phyloP scores from a whole-genome alignment of 2,329 filamentous ascomycete genomes.

The Fusarium ramigenum region DNA sequence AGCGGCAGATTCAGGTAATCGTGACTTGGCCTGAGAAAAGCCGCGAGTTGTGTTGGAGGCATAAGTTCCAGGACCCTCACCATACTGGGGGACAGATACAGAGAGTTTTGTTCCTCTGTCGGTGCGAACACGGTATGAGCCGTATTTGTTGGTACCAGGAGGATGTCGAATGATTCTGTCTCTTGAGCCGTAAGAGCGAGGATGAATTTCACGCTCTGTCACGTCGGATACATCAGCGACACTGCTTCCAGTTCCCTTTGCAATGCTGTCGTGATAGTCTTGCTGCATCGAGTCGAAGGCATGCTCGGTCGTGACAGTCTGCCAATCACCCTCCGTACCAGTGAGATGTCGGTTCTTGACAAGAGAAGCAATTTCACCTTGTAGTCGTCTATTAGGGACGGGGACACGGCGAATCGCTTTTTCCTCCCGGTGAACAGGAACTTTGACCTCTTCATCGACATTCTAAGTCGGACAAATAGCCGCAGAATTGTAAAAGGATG shows the following conservation, averaged over 20 bases:
- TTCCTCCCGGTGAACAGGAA: conserved; percentile 43
- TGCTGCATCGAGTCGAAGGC: conserved; percentile 31
- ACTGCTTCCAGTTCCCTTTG: conserved; percentile 53
- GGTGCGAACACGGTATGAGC: conserved; percentile 33
- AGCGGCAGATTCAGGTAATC: conserved; percentile 38
- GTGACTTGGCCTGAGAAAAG: conserved; percentile 29
- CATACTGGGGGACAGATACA: conserved; percentile 38
- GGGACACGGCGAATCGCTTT: neutral
- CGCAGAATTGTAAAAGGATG: conserved; percentile 49
- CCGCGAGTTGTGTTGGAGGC: conserved; percentile 38
- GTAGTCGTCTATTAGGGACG: conserved; percentile 13
- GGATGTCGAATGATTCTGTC: conserved; percentile 45
- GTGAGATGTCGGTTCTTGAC: conserved; percentile 26
- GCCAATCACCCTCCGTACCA: conserved; percentile 47
- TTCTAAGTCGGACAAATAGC: conserved; percentile 53
- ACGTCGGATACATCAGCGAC: conserved; percentile 57
- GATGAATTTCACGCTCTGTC: conserved; percentile 25
- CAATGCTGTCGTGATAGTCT: conserved; percentile 37
- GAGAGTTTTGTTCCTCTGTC: conserved; percentile 34
- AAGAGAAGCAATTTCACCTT: conserved; percentile 31
- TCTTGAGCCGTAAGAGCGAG: conserved; percentile 34
- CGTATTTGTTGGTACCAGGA: neutral
- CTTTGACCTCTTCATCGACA: conserved; percentile 52
- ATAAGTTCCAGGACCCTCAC: conserved; percentile 11
- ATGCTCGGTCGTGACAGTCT: conserved; percentile 48